These are phyloP conservation scores for Radiomyces spectabilis DNA, from an alignment of 192 early-diverging fungal species.

Conservation along the genomic window DNA sequence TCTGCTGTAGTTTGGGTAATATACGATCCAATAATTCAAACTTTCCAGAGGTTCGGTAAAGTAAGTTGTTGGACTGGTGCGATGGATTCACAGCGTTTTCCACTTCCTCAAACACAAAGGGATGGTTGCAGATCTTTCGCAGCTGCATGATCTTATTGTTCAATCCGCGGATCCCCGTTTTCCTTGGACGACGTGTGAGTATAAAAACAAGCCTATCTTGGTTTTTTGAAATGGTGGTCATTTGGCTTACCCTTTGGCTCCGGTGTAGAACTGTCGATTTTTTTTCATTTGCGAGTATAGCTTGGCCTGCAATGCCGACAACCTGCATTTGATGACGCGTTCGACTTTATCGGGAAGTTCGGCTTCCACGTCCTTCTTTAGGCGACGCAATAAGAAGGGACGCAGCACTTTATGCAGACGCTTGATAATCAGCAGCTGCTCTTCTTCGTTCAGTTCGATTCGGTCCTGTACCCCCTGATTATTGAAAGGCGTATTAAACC, in stretches of 20 bases:
- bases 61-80: conserved; percentile 57
- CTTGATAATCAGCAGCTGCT: conserved; percentile 91
- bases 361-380: conserved; percentile 98
- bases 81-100: conserved; percentile 75
- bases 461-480: conserved; percentile 74
- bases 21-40: conserved; percentile 96
- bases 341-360: conserved; percentile 98
- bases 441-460: conserved; percentile 97
- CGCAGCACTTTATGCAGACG: conserved; percentile 95
- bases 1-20: conserved; percentile 76
- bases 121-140: conserved; percentile 98
- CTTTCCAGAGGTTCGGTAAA: conserved; percentile 89
- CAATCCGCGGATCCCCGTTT: conserved; percentile 66
- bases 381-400: conserved; percentile 90
- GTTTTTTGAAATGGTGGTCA: no score
- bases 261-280: conserved; percentile 63
- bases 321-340: conserved; percentile 83
- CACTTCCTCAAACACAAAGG: conserved; percentile 93
- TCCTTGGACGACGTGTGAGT: conserved; percentile 22
- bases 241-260: conserved; percentile 58
- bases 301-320: conserved; percentile 80
- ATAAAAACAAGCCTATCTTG: not conserved
- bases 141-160: conserved; percentile 99
- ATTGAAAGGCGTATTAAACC: conserved; percentile 98
- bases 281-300: conserved; percentile 85